Base-by-base conservation (phyloP, 805 yeast species). In the Ascoidea tarda region DNA sequence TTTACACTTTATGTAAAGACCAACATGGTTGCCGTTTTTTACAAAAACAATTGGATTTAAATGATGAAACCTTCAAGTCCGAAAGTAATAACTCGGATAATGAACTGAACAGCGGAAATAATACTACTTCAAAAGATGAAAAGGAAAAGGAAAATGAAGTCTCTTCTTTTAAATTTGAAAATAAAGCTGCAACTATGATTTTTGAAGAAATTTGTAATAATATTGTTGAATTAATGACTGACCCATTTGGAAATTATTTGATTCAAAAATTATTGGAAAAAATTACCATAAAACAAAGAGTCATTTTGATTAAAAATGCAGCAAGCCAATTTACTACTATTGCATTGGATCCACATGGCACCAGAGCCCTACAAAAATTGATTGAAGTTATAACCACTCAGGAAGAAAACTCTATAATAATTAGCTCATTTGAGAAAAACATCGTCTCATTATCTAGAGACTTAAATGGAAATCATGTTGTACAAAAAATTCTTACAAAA, bases 181-280 rank as follows among this genome's bases (percentile, higher is more conserved):
- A 56, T 45, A 44, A 51, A 50, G 87, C 85, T 12, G 84, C 90
- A 6, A 76, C 84, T 33, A 70, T 81, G 62, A 87, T 93, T 49
- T 90, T 88, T 68, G 79, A 79, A 53, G 96, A 93, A 65, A 85
- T 88, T 48, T 78, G 80, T 58, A 70, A 76, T 45, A 83, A 87
- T 59, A 82, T 88, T 53, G 83, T 87, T 52, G 96, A 88, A 64
- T 73, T 93, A 57, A 91, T 93, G 98, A 77, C 74, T 53, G 96
- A 90, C 66, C 96, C 98, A 5, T 93, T 93, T 70, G 99, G 99
- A n/a, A 93, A 93, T 66, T 93, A 93, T 62, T 72, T 93, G 62
- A 79, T 95, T 58, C 99, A 93, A 68, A 93, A 91, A 66, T 69
- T 93, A 53, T 73, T 93, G 58, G 97, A 90, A 63, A 77, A 81